Conservation (phyloP, 2,329 filamentous ascomycete genomes). For the Cryphonectria nitschkei region DNA sequence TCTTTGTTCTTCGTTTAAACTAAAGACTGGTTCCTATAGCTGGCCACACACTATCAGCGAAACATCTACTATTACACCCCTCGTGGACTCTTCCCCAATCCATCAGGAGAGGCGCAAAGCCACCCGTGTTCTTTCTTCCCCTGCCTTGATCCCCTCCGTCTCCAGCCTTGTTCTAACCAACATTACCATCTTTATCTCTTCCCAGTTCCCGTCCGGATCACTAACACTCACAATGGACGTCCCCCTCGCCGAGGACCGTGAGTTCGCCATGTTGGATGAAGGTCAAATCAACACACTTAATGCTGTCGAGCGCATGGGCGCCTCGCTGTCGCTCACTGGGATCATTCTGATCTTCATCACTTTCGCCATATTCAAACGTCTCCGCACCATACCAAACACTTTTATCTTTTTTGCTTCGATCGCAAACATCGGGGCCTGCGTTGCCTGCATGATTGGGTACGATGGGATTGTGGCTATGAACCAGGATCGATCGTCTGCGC, state of each 20-base stretch:
- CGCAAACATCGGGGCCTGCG: conserved; percentile 61
- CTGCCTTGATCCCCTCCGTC: too few relatives aligned
- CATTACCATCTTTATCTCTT: not conserved
- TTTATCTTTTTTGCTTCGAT: conserved; percentile 66
- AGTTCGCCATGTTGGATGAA: conserved; percentile 29
- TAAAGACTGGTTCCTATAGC: conserved; percentile 6
- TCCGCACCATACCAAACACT: conserved; percentile 63
- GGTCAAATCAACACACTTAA: conserved; percentile 48
- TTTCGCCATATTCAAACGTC: conserved; percentile 53
- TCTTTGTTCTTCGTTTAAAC: not conserved
- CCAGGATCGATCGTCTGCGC: conserved; percentile 43
- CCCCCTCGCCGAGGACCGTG: conserved; percentile 28
- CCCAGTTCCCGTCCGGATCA: not conserved
- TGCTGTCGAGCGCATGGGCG: conserved; percentile 56
- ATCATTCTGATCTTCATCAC: conserved; percentile 57
- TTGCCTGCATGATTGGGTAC: conserved; percentile 72
- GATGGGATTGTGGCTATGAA: conserved; percentile 62
- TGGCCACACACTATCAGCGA: conserved; percentile 19
- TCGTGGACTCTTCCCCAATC: not conserved
- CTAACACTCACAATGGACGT: conserved; percentile 24
- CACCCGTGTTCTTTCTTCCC: conserved; percentile 10
- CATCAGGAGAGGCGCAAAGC: conserved; percentile 15
- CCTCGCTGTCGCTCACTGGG: conserved; percentile 55
- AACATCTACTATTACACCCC: not conserved
- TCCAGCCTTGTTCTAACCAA: not conserved